Base-by-base conservation (phyloP, 495 filamentous ascomycete species). In the Penicillium atrosanguineum region DNA sequence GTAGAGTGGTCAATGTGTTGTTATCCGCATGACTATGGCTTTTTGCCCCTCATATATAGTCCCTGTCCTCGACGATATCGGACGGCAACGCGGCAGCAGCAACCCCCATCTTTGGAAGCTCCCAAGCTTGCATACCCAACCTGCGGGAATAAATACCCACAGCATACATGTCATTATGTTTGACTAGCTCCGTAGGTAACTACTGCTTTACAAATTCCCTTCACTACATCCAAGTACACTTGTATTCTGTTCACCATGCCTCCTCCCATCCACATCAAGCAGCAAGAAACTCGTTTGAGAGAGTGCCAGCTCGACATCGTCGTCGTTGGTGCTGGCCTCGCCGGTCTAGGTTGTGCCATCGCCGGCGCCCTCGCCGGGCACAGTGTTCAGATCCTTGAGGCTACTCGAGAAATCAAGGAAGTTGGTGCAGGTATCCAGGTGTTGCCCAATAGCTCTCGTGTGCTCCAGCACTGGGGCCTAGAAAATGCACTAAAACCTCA, bases 301-400 rank as follows among this genome's bases (percentile, higher is more conserved):
- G 46, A 53, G 46, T 64, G 61, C 44, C 45, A 50, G 11, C 46
- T 64, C 0, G 28, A 70, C 18, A 67, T 75, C 21, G 8, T 85
- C 1, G 73, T 89, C 16, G 73, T 85, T 20, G 86, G 86, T 15
- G 85, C 84, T 4, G 86, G 86, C 0, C 77, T 89, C 14, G 81
- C 81, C 18, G 86, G 86, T 0, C 72, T 89, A 3, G 79, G 77
- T 16, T 73, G 83, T 4, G 82, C 84, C 0, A 87, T 89, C 53
- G 69, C 81, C 34, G 76, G 78, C 52, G 70, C 75, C 7, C 74
- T 87, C 18, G 76, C 83, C 26, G 85, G 85, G 18, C 85, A 88
- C 64, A 50, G 61, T 18, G 83, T 87, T 9, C 72, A 69, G 0
- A 65, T 89, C 26, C 78, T 89, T 42, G 86, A 89, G 66, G 67